phyloP scores from a whole-genome alignment of 2,329 filamentous ascomycete species.

The Raffaelea ambrosiae region DNA sequence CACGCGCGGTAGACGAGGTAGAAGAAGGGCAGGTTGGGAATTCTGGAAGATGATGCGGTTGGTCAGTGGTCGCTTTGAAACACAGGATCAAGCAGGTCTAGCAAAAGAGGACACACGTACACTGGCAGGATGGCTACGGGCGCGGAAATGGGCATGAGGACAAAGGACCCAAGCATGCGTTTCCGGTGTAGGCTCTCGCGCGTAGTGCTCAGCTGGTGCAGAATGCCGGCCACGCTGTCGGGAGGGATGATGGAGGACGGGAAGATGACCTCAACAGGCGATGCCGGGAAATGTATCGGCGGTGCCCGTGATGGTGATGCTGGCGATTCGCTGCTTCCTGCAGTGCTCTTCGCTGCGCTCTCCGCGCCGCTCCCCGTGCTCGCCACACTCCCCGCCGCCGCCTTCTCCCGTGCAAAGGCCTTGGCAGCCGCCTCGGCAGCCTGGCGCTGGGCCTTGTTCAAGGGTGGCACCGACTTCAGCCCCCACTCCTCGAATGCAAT shows the following conservation, averaged over 20 bases:
- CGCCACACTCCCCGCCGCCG: too few species aligned
- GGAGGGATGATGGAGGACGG: slow-evolving; percentile 57
- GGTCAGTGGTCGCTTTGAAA: too few species aligned
- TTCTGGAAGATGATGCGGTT: slow-evolving; percentile 42
- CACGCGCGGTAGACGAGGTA: slow-evolving; percentile 87
- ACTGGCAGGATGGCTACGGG: slow-evolving; percentile 80
- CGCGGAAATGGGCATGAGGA: slow-evolving; percentile 73
- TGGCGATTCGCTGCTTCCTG: too few species aligned
- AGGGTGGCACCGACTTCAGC: slow-evolving; percentile 83
- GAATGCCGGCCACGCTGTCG: slow-evolving; percentile 53
- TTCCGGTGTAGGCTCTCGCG: slow-evolving; percentile 68
- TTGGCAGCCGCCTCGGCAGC: neutral
- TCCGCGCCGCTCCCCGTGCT: too few species aligned
- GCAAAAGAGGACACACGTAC: slow-evolving; percentile 41
- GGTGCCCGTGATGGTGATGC: neutral
- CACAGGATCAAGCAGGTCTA: too few species aligned
- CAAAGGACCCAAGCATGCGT: slow-evolving; percentile 70
- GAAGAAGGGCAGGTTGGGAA: slow-evolving; percentile 95
- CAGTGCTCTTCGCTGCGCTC: too few species aligned
- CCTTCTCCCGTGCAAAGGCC: too few species aligned
- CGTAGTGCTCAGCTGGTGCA: slow-evolving; percentile 68
- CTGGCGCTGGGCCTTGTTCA: slow-evolving; percentile 37
- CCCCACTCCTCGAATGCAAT: slow-evolving; percentile 98
- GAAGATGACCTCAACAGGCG: slow-evolving; percentile 17
- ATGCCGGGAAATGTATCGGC: neutral